Percentiles rank a stretch among this genome's conserved stretches.
Conservation (phyloP, 768 basidiomycete species). For the Agrocybe chaxingu region DNA sequence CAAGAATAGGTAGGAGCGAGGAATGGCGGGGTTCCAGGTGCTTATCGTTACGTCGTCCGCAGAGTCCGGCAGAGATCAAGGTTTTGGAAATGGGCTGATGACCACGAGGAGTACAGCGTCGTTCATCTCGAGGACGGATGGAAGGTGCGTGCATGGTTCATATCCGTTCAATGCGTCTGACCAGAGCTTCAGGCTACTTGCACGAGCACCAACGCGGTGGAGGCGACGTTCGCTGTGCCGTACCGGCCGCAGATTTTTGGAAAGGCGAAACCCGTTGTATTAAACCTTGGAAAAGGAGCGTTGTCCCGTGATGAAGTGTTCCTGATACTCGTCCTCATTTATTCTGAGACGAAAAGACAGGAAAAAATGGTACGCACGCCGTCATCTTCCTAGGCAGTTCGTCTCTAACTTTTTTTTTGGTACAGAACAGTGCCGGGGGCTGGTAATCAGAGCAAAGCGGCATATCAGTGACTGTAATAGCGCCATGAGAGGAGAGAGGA, state of each 20-base stretch:
- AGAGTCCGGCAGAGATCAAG: conserved; percentile 23
- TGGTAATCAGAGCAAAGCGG: conserved; percentile 2
- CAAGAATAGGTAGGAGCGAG: conserved; percentile 28
- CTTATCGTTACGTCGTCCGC: not conserved
- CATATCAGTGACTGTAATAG: not conserved
- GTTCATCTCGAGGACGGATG: conserved; percentile 42
- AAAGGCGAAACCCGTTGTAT: conserved; percentile 34
- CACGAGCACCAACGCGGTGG: conserved; percentile 23
- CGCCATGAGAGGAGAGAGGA: not conserved
- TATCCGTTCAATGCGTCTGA: conserved; percentile 13
- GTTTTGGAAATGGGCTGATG: conserved; percentile 43
- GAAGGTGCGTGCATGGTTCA: conserved; percentile 30
- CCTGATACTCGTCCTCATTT: conserved; percentile 35
- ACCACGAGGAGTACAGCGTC: conserved; percentile 43
- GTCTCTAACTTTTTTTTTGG: not conserved
- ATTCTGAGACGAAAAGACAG: conserved; percentile 36
- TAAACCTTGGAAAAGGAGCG: conserved; percentile 38
- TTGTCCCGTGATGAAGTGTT: conserved; percentile 40
- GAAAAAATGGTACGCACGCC: conserved; percentile 29
- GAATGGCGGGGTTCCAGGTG: not conserved
- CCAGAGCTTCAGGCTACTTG: conserved; percentile 20
- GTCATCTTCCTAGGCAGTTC: not conserved
- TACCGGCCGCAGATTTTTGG: conserved; percentile 48
- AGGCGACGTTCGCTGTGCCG: conserved; percentile 39
- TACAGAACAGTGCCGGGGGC: conserved; percentile 15